Evolutionary conservation across 2,329 filamentous ascomycete species (phyloP), one percentile per base, ranked within the genome.

Genomic region (Hypomyces perniciosus): DNA sequence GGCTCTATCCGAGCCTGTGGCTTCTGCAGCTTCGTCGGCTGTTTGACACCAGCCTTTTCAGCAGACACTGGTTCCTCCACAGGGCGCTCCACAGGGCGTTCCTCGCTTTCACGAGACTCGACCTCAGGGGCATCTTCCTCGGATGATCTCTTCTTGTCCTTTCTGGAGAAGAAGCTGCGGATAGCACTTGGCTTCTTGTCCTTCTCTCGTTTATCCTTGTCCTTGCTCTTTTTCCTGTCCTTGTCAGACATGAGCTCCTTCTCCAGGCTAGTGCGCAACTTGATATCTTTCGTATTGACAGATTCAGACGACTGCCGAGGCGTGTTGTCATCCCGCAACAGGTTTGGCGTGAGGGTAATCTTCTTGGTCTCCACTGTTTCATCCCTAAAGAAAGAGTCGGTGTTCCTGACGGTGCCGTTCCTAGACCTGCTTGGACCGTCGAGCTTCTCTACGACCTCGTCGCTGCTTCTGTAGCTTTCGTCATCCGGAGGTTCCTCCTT

Each of bases 341-440:
- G 72, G 59, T 95, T 95, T 1, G 93, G 93, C 4, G 93, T 99
- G 41, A 99, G 79, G 0, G 91, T 95, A 59, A 99, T 97, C 73
- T 97, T 97, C 69, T 95, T 90, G 3, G 93, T 96, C 68, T 97
- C 93, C 35, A 90, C 86, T 31, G 83, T 90, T 63, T 99, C 92
- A 63, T 97, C 93, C 68, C 90, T 95, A 76, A 96, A 96, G 75
- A 97, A 96, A 1, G 92, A 96, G 69, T 97, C 92, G 4, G 90
- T 92, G 65, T 95, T 95, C 56, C 92, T 82, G 41, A 96, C 80
- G 26, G 88, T 92, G 39, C 90, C 90, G 60, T 95, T 95, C 56
- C 86, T 83, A 34, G 89, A 90, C 64, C 85, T 81, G 64, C 77
- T 78, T 2, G 73, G 70, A 2, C 72, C 72, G 39, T 79, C 73